A percentile compares a stretch with the other conserved stretches of the same genome.
Evolutionary conservation across 805 yeast species (phyloP).

Genomic region (Hanseniaspora guilliermondii): DNA sequence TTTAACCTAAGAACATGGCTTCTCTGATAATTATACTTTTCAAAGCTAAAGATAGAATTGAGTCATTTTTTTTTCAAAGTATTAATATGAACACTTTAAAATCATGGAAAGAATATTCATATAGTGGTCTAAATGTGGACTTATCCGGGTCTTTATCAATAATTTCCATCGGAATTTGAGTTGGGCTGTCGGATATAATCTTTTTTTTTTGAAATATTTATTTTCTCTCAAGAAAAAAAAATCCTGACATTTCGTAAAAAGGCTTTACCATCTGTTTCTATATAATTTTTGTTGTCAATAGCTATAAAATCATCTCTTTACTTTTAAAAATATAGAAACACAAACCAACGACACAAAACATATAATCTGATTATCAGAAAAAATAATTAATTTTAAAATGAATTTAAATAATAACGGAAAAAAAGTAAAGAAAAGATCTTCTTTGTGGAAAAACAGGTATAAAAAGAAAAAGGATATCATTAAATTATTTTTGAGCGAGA

Average conservation of each 20-base stretch:
- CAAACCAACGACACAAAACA: background rate
- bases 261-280: too few species aligned
- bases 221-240: background rate
- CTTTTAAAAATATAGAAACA: background rate
- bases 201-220: background rate
- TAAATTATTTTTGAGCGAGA: constrained; percentile 1
- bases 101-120: too few species aligned
- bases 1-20: too few species aligned
- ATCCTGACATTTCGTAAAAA: background rate
- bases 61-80: too few species aligned
- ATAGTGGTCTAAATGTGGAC: too few species aligned
- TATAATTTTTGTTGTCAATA: too few species aligned
- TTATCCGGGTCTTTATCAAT: background rate
- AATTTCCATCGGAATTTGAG: background rate
- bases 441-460: background rate
- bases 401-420: background rate
- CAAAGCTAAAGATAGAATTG: too few species aligned
- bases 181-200: background rate
- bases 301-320: too few species aligned
- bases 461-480: background rate
- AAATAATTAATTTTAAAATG: background rate
- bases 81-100: too few species aligned
- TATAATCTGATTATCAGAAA: background rate
- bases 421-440: background rate
- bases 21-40: too few species aligned